Base-by-base conservation (phyloP, 805 yeast species). In the Wickerhamiella occidentalis region DNA sequence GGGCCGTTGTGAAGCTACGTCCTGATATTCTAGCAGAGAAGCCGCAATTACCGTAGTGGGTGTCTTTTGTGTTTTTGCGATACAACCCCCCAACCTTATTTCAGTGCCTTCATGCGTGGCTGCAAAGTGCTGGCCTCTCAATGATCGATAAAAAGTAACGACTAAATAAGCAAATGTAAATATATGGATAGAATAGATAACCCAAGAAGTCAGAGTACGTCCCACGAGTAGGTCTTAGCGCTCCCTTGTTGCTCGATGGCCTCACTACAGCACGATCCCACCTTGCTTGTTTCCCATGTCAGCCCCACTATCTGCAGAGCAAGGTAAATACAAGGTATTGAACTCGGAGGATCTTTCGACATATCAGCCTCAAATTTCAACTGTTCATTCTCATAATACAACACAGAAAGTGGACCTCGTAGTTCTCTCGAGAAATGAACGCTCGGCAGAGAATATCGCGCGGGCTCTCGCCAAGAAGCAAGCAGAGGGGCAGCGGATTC, bases 1-100 rank as follows among this genome's bases (percentile, higher is more conserved):
- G 90, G 1, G 77, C 85, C 4, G 47, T 64, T 6, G 63, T 50
- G 13, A 48, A 49, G 8, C 45, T 55, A 18, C 49, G 55, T 33
- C 60, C 61, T 2, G 57, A 51, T 17, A 37, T 22, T 35, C 59
- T 58, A 6, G 36, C 52, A 33, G 43, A 46, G 51, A 29, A 44
- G 17, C 60, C 60, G 11, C 33, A 29, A 13, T 29, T 25, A n/a
- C n/a, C n/a, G n/a, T n/a, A n/a, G n/a, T n/a, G n/a, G n/a, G n/a
- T n/a, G n/a, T n/a, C n/a, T n/a, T n/a, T n/a, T n/a, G n/a, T n/a
- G n/a, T n/a, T n/a, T n/a, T n/a, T n/a, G n/a, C n/a, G n/a, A n/a
- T n/a, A n/a, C n/a, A n/a, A n/a, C n/a, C n/a, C n/a, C n/a, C n/a
- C n/a, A n/a, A n/a, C n/a, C n/a, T n/a, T n/a, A n/a, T n/a, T n/a